These are phyloP conservation scores for Amanita brunnescens DNA, from an alignment of 768 basidiomycete genomes.

Conservation along the genomic window DNA sequence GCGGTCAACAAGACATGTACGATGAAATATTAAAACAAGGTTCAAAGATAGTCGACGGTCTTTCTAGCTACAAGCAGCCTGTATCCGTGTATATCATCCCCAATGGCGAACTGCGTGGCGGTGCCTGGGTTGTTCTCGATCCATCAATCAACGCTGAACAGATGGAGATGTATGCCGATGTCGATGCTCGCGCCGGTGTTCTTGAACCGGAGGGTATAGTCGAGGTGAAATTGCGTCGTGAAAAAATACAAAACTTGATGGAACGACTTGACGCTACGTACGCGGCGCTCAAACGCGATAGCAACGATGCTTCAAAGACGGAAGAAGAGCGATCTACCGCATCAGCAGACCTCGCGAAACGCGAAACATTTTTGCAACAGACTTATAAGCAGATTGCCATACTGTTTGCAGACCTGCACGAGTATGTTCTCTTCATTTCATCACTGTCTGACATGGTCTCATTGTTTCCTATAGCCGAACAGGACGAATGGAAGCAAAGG, in stretches of 20 bases:
- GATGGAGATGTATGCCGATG: constrained; percentile 99
- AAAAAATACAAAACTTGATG: constrained; percentile 87
- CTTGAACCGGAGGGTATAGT: constrained; percentile 95
- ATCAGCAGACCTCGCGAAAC: constrained; percentile 54
- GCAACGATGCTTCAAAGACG: constrained; percentile 64
- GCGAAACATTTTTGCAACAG: constrained; percentile 78
- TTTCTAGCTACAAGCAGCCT: constrained; percentile 94
- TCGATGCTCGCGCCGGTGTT: constrained; percentile 92
- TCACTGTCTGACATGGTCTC: constrained; percentile 5
- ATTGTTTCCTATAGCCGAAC: constrained; percentile 51
- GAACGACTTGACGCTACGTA: constrained; percentile 86
- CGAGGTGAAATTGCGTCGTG: constrained; percentile 96
- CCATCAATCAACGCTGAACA: constrained; percentile 94
- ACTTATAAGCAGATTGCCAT: constrained; percentile 92
- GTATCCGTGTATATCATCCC: constrained; percentile 98
- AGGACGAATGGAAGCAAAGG: constrained; percentile 97
- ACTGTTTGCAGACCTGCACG: constrained; percentile 93
- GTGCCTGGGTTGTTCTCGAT: constrained; percentile 98
- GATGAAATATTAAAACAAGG: constrained; percentile 97
- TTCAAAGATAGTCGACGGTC: constrained; percentile 96
- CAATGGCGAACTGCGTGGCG: constrained; percentile 96
- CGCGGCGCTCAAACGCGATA: constrained; percentile 69
- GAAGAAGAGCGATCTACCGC: constrained; percentile 69
- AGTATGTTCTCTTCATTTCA: constrained; percentile 43
- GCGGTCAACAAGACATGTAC: constrained; percentile 99